Evolutionary conservation across 2,329 filamentous ascomycete species (phyloP).

Genomic region (Diaporthe capsici): DNA sequence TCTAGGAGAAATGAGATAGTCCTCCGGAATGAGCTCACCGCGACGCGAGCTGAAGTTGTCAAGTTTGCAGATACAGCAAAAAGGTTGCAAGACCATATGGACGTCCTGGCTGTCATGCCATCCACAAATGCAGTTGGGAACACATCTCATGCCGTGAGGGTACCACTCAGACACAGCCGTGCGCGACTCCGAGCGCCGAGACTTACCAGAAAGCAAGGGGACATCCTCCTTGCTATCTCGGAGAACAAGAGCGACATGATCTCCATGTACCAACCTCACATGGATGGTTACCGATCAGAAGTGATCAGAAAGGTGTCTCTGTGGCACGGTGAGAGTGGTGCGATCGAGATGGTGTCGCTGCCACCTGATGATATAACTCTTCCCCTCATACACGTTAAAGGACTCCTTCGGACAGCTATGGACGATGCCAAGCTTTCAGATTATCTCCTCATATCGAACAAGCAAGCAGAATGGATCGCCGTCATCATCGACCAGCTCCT

Average conservation of each 20-base stretch:
- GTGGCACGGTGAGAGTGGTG: background rate
- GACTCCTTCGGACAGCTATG: background rate
- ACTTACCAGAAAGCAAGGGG: background rate
- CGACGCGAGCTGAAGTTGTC: background rate
- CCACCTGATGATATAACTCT: background rate
- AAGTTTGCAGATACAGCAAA: background rate
- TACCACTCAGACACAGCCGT: background rate
- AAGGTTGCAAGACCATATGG: background rate
- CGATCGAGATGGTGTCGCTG: background rate
- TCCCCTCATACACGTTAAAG: background rate
- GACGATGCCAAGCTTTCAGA: background rate
- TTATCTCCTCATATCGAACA: background rate
- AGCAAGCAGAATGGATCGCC: background rate
- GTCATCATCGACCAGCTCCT: background rate
- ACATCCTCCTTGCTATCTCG: accelerated
- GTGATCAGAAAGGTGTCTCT: background rate
- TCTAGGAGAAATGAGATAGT: background rate
- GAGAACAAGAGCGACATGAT: background rate
- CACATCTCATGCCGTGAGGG: background rate
- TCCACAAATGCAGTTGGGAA: background rate
- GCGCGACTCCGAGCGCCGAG: background rate
- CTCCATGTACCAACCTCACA: accelerated
- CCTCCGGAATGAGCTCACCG: background rate
- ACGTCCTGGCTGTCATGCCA: background rate
- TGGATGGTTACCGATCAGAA: background rate